These are phyloP conservation scores for Thamnidium elegans DNA, from an alignment of 192 early-diverging fungal genomes.

Conservation along the genomic window DNA sequence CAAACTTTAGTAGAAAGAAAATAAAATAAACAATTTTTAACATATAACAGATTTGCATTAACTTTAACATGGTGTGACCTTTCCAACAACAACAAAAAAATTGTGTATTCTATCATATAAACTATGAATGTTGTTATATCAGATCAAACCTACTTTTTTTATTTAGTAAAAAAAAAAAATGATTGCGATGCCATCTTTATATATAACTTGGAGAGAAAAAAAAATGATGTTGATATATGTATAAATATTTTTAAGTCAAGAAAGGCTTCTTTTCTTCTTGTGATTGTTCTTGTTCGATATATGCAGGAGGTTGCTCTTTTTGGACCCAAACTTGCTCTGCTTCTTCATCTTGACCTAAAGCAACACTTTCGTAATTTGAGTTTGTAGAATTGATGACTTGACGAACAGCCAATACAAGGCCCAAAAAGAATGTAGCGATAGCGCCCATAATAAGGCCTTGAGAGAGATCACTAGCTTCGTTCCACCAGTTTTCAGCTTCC, in stretches of 20 bases:
- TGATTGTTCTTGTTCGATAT: not conserved
- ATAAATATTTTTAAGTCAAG: conserved; percentile 7
- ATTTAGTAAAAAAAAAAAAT: too few species aligned
- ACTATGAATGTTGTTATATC: too few species aligned
- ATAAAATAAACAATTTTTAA: conserved; percentile 6
- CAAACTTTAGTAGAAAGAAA: conserved; percentile 14
- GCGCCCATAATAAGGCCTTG: conserved; percentile 26
- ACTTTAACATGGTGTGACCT: too few species aligned
- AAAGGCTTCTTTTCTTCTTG: conserved; percentile 22
- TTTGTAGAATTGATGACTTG: conserved; percentile 21
- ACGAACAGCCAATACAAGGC: conserved; percentile 22
- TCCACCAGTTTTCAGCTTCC: conserved; percentile 26
- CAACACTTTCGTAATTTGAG: conserved; percentile 13
- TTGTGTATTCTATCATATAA: too few species aligned
- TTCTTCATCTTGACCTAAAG: not conserved
- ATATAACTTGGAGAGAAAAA: not conserved
- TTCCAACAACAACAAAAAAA: too few species aligned
- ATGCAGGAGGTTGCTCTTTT: conserved; percentile 19
- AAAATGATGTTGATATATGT: conserved; percentile 4
- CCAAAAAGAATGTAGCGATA: conserved; percentile 26
- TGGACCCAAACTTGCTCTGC: conserved; percentile 7
- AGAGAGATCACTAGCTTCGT: conserved; percentile 16
- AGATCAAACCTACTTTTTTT: too few species aligned
- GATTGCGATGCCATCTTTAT: too few species aligned
- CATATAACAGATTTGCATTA: too few species aligned